Conservation (phyloP, 352 stramenopile species). For the Phytophthora vignae region DNA sequence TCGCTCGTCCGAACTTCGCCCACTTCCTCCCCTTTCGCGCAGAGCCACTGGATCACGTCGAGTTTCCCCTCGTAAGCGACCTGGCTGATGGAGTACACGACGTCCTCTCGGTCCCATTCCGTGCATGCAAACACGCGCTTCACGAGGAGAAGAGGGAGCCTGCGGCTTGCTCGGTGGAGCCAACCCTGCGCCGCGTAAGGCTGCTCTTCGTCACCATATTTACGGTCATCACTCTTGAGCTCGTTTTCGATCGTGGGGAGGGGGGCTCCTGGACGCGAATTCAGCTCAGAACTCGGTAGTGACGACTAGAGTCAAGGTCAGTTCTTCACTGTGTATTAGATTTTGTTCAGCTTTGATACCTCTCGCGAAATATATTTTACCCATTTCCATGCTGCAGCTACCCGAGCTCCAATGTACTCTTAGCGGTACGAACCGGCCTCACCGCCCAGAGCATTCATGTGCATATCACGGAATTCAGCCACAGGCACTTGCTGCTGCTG, state of each 20-base stretch:
- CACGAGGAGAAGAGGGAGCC: background rate
- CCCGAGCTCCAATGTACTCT: background rate
- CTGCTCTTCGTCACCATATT: too few relatives aligned
- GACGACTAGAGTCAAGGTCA: too few relatives aligned
- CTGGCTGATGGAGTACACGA: background rate
- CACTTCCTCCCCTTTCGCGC: background rate
- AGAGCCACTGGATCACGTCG: slow-evolving; percentile 11
- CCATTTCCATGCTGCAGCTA: too few relatives aligned
- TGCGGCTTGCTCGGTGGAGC: background rate
- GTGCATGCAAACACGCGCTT: background rate
- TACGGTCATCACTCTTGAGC: too few relatives aligned
- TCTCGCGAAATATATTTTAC: background rate
- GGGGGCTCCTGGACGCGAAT: too few relatives aligned
- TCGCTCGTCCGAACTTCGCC: too few relatives aligned
- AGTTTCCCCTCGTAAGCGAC: slow-evolving; percentile 5
- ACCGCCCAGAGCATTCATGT: slow-evolving; percentile 35
- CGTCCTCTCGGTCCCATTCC: background rate
- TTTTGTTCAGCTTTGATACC: background rate
- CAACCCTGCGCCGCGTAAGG: background rate
- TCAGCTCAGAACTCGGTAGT: too few relatives aligned
- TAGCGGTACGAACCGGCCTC: slow-evolving; percentile 23
- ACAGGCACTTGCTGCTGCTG: slow-evolving; percentile 20
- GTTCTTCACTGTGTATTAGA: too few relatives aligned
- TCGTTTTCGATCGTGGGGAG: too few relatives aligned
- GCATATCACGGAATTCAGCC: slow-evolving; percentile 39